Evolutionary conservation across 306 rosid genomes (phyloP), one percentile per base, ranked within the genome.

Genomic region (Glycyrrhiza uralensis): DNA sequence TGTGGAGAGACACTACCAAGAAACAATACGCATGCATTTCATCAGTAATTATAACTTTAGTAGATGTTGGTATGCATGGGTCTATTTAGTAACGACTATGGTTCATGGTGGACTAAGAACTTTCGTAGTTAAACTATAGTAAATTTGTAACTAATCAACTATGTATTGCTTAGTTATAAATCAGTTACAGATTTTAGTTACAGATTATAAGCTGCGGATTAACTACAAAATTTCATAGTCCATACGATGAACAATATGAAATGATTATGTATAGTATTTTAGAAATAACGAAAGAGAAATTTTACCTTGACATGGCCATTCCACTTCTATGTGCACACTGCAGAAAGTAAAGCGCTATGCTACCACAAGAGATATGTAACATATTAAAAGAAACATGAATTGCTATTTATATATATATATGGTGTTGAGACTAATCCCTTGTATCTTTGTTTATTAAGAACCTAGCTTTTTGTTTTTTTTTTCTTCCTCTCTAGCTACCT

Each of bases 261-360:
- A 6, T 35, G 10, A 1, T 35, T 35, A 18, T 19, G 36, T 15
- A 55, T 1, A 36, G 49, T 26, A 33, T 14, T 30, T 56, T 66
- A 32, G 29, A 20, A 58, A 59, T 47, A 58, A 60, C 7, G 29
- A 22, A 20, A 29, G 39, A 32, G 58, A 57, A 61, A 1, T 13
- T 50, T 60, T 77, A 77, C 82, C 82, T 77, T 77, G 77, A 77
- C 81, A 77, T 69, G 35, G 72, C 33, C 51, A 65, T 77, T 51
- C n/a, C 15, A 17, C 4, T 47, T 69, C 57, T 15, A 24, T 6
- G 46, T 23, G 49, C 26, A 30, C 47, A 32, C 12, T 23, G 33
- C 47, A 78, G 67, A 62, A 72, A 29, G 41, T 28, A 11, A 13
- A 29, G 69, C 3, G 49, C 1, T 39, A 8, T 15, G 15, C 19